These are phyloP conservation scores for Phytophthora multivora DNA, from an alignment of 352 stramenopile species.

Conservation along the genomic window DNA sequence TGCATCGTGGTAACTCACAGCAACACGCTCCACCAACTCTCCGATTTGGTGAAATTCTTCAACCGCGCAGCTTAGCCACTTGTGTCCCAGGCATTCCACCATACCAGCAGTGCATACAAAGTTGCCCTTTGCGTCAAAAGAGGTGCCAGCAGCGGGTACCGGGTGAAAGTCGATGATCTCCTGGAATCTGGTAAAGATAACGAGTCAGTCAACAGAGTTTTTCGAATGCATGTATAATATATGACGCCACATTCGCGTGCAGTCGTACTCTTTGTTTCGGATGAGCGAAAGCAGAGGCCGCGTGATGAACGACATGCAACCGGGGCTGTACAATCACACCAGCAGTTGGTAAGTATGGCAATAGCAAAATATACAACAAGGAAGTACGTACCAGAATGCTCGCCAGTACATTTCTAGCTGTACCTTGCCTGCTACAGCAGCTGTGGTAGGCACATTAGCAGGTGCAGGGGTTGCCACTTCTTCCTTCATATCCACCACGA, in stretches of 20 bases:
- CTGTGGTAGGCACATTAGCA: slow-evolving; percentile 8
- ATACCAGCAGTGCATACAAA: slow-evolving; percentile 74
- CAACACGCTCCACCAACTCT: slow-evolving; percentile 65
- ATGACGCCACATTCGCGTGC: no score
- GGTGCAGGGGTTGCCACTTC: slow-evolving; percentile 27
- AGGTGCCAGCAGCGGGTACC: slow-evolving; percentile 75
- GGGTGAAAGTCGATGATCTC: slow-evolving; percentile 70
- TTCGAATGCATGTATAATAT: no score
- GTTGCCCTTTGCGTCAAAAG: slow-evolving; percentile 52
- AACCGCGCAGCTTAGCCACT: slow-evolving; percentile 79
- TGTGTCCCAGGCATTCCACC: slow-evolving; percentile 78
- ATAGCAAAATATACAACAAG: background rate
- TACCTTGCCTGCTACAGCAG: slow-evolving; percentile 44
- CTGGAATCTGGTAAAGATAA: slow-evolving; percentile 52
- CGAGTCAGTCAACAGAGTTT: background rate
- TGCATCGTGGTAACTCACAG: slow-evolving; percentile 38
- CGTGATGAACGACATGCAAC: slow-evolving; percentile 77
- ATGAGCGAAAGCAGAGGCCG: slow-evolving; percentile 67
- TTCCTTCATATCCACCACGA: slow-evolving; percentile 45
- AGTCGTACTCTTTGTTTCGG: slow-evolving; percentile 52
- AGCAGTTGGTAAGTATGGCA: background rate
- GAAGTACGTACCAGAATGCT: slow-evolving; percentile 71
- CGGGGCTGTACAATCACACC: slow-evolving; percentile 43
- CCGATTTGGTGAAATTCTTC: slow-evolving; percentile 68
- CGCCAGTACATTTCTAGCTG: slow-evolving; percentile 80